Percentiles rank a stretch among this genome's conserved stretches.
Evolutionary conservation across 2,329 filamentous ascomycete species (phyloP).

Genomic region (Berkeleyomyces rouxiae): DNA sequence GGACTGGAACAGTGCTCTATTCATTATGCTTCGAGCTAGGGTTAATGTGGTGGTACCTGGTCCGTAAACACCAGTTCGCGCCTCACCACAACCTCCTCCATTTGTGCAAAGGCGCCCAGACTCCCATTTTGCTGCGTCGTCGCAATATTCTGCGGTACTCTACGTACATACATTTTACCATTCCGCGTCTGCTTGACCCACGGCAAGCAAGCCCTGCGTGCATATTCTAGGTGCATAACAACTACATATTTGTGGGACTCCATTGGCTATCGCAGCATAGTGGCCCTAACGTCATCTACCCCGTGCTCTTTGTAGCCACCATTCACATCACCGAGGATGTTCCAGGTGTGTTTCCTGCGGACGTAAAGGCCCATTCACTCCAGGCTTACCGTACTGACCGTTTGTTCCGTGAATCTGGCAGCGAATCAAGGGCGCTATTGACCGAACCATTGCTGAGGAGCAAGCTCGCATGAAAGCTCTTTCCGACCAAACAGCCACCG

Average conservation of each 20-base stretch:
- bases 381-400: not conserved
- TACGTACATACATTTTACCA: too few species aligned
- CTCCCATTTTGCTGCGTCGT: too few species aligned
- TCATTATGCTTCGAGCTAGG: too few species aligned
- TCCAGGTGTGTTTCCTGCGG: constrained; percentile 13
- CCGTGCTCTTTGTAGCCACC: not conserved
- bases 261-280: not conserved
- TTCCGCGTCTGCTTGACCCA: not conserved
- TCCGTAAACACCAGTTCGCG: too few species aligned
- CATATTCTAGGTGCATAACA: not conserved
- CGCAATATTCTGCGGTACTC: not conserved
- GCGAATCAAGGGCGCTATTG: constrained; percentile 72
- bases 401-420: constrained; percentile 21
- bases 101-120: not conserved
- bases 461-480: constrained; percentile 57
- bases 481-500: constrained; percentile 27
- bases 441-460: constrained; percentile 79
- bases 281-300: not conserved
- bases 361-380: too few species aligned
- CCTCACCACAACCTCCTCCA: too few species aligned
- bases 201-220: not conserved
- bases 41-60: too few species aligned
- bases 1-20: too few species aligned
- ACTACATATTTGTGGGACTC: not conserved
- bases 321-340: constrained; percentile 13